Evolutionary conservation across 1,284 basidiomycete species (phyloP).

Genomic region (Phlebopus sp.): DNA sequence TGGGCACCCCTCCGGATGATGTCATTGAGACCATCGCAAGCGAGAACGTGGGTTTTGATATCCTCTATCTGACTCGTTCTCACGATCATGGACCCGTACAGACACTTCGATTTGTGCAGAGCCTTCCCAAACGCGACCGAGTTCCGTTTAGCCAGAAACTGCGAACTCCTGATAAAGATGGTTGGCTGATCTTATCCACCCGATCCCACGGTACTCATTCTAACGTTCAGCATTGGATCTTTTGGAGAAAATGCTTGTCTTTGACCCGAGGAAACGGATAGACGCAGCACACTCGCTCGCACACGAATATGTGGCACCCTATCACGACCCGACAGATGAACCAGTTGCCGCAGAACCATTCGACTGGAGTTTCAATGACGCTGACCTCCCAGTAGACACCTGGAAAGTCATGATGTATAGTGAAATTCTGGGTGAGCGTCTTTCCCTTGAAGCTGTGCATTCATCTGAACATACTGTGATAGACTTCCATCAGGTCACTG

Average conservation of each 20-base stretch:
- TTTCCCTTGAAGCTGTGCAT: not conserved
- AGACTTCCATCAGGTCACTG: slow-evolving; percentile 79
- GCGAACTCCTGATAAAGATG: slow-evolving; percentile 83
- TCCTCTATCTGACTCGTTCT: slow-evolving; percentile 11
- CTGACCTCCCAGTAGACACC: slow-evolving; percentile 97
- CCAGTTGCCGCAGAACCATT: slow-evolving; percentile 93
- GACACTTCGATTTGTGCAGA: slow-evolving; percentile 99
- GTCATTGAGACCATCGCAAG: slow-evolving; percentile 98
- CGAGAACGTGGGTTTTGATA: slow-evolving; percentile 75
- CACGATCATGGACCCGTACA: slow-evolving; percentile 33
- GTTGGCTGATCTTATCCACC: slow-evolving; percentile 37
- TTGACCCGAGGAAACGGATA: slow-evolving; percentile 96
- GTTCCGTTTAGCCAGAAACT: slow-evolving; percentile 96
- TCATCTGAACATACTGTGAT: slow-evolving; percentile 12
- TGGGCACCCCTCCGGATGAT: slow-evolving; percentile 98
- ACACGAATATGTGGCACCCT: slow-evolving; percentile 95
- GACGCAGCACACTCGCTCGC: slow-evolving; percentile 88
- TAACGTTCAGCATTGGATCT: slow-evolving; percentile 78
- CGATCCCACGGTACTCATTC: slow-evolving; percentile 10
- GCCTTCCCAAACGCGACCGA: slow-evolving; percentile 92
- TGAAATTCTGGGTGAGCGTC: slow-evolving; percentile 81
- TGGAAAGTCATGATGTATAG: slow-evolving; percentile 99
- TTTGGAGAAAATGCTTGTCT: slow-evolving; percentile 98
- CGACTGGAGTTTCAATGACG: slow-evolving; percentile 99
- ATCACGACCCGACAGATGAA: slow-evolving; percentile 98